These are phyloP conservation scores for Aspergillus chevalieri DNA, from an alignment of 2,329 filamentous ascomycete species.

Conservation along the genomic window DNA sequence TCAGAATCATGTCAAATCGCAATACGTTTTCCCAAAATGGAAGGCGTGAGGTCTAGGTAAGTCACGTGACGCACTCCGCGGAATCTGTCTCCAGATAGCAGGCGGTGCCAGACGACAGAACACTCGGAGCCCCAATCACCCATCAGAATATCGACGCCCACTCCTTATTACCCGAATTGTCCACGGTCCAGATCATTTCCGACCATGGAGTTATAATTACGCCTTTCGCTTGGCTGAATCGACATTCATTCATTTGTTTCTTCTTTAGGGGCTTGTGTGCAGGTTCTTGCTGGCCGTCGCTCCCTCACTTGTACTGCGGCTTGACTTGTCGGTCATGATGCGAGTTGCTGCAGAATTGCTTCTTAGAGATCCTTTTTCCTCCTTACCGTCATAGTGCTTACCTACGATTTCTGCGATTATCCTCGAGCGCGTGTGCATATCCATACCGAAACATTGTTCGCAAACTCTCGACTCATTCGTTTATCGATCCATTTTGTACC, in stretches of 20 bases:
- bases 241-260: not conserved
- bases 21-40: no score
- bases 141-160: not conserved
- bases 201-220: not conserved
- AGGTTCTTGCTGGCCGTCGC: not conserved
- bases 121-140: not conserved
- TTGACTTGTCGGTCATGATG: slow-evolving; percentile 20
- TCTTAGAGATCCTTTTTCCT: slow-evolving; percentile 14
- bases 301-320: slow-evolving; percentile 1
- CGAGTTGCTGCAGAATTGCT: slow-evolving; percentile 20
- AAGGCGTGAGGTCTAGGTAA: no score
- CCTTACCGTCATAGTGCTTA: not conserved
- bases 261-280: not conserved
- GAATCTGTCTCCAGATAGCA: not conserved
- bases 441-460: not conserved
- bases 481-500: slow-evolving; percentile 1
- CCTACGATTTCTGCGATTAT: not conserved
- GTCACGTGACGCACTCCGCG: no score
- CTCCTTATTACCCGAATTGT: not conserved
- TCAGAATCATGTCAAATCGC: no score
- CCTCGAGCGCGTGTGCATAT: not conserved
- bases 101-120: not conserved
- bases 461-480: not conserved
- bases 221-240: not conserved
- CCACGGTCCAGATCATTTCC: not conserved